Conservation (phyloP, 1,139 yeast genomes). For the Debaryomyces fabryi region DNA sequence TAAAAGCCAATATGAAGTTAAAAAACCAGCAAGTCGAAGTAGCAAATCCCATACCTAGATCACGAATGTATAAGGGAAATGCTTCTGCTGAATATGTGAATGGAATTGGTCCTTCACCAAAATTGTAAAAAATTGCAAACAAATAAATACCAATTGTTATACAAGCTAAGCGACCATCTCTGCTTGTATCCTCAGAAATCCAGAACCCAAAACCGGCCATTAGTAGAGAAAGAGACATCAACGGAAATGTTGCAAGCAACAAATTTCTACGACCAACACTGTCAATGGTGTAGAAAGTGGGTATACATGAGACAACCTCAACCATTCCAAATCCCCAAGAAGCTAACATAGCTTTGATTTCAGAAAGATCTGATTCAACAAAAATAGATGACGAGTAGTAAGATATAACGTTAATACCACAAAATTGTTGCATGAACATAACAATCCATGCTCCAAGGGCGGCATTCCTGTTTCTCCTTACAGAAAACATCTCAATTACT, state of each 20-base stretch:
- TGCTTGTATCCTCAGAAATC: too few species aligned
- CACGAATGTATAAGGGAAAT: conserved; percentile 83
- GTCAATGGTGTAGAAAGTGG: conserved; percentile 83
- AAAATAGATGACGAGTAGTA: too few species aligned
- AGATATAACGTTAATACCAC: conserved; percentile 86
- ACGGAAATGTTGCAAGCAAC: conserved; percentile 72
- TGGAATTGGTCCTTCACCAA: conserved; percentile 91
- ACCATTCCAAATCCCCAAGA: conserved; percentile 88
- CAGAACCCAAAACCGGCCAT: conserved; percentile 79
- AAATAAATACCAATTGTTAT: conserved; percentile 74
- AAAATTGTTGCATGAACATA: conserved; percentile 91
- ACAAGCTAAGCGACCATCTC: too few species aligned
- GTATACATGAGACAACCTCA: conserved; percentile 79
- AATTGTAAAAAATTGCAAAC: conserved; percentile 73
- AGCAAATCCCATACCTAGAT: conserved; percentile 83
- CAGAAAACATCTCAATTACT: conserved; percentile 58
- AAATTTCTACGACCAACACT: conserved; percentile 75
- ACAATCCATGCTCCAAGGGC: conserved; percentile 78
- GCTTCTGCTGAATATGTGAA: conserved; percentile 89
- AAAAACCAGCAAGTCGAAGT: conserved; percentile 87
- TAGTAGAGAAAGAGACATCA: conserved; percentile 66
- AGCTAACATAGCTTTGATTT: too few species aligned
- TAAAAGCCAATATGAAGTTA: conserved; percentile 75
- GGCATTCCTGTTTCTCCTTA: conserved; percentile 84
- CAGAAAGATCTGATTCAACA: too few species aligned